Percentiles rank a stretch among this genome's conserved stretches.
Evolutionary conservation across 2,329 filamentous ascomycete species (phyloP).

Genomic region (Phaeophleospora eucalypticola): DNA sequence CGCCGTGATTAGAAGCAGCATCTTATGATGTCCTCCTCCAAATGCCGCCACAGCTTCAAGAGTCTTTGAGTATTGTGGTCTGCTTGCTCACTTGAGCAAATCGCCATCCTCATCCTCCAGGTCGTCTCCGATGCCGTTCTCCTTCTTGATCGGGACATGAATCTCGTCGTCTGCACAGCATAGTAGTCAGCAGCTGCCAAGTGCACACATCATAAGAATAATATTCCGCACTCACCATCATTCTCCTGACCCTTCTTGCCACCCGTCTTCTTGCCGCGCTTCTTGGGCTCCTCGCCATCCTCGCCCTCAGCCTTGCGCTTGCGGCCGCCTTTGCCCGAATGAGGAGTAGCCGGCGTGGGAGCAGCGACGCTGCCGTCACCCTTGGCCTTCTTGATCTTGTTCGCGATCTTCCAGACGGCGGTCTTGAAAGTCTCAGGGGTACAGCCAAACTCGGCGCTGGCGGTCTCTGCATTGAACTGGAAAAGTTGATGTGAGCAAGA

Average conservation of each 20-base stretch:
- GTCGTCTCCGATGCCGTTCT: background rate
- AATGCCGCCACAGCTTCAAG: too few species aligned
- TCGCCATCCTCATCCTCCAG: conserved; percentile 6
- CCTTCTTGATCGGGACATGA: conserved; percentile 3
- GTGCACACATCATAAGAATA: background rate
- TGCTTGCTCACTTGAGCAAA: conserved; percentile 1
- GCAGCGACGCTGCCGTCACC: background rate
- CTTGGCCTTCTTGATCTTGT: conserved; percentile 21
- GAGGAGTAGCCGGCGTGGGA: conserved; percentile 7
- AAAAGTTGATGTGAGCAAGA: background rate
- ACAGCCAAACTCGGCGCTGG: conserved; percentile 16
- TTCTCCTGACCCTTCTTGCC: background rate
- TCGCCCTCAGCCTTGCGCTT: conserved; percentile 10
- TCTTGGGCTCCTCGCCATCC: conserved; percentile 2
- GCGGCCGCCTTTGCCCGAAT: conserved; percentile 10
- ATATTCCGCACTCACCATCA: background rate
- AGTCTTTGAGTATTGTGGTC: too few species aligned
- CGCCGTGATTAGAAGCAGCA: too few species aligned
- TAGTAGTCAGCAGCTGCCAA: too few species aligned
- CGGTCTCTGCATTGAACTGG: conserved; percentile 18
- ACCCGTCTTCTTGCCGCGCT: conserved; percentile 2
- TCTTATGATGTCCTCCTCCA: too few species aligned
- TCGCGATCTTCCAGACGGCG: conserved; percentile 20
- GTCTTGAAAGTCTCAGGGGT: conserved; percentile 23
- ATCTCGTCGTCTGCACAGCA: background rate